Evolutionary conservation across 2,329 filamentous ascomycete species (phyloP).

Genomic region (Xylariaceae sp.): DNA sequence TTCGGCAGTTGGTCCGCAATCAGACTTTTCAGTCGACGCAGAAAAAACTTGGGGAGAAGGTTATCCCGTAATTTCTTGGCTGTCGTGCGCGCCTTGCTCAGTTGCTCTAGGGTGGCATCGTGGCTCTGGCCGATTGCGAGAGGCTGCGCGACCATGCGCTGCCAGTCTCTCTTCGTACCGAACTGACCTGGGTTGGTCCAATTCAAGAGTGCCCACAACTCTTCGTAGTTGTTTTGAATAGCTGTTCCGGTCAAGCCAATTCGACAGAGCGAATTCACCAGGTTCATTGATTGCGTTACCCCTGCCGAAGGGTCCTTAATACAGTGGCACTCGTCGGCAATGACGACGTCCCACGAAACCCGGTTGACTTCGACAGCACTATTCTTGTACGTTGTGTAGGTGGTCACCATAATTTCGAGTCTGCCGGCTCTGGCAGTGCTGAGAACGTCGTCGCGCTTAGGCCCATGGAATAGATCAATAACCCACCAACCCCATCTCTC

Average conservation of each 20-base stretch:
- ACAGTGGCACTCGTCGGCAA: constrained; percentile 89
- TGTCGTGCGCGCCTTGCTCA: constrained; percentile 74
- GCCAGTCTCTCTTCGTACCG: constrained; percentile 67
- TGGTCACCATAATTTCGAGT: constrained; percentile 88
- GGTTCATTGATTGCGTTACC: constrained; percentile 79
- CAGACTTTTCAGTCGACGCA: constrained; percentile 86
- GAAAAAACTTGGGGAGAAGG: constrained; percentile 81
- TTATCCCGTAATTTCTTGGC: constrained; percentile 82
- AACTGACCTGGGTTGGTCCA: constrained; percentile 86
- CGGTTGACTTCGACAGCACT: constrained; percentile 69
- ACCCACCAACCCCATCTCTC: constrained; percentile 95
- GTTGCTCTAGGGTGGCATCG: constrained; percentile 76
- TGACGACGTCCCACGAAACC: constrained; percentile 85
- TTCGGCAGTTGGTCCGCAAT: constrained; percentile 91
- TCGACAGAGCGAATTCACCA: constrained; percentile 84
- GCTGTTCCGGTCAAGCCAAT: constrained; percentile 93
- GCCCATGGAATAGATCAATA: constrained; percentile 73
- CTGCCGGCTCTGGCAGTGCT: constrained; percentile 68
- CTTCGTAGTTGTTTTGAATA: constrained; percentile 97
- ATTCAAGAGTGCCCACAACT: constrained; percentile 91
- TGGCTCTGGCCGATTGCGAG: constrained; percentile 87
- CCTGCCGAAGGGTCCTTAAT: constrained; percentile 77
- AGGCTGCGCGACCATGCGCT: constrained; percentile 68
- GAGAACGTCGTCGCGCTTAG: constrained; percentile 62
- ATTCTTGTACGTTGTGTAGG: constrained; percentile 84